Base-by-base conservation (phyloP, 805 yeast species). In the Scheffersomyces spartinae region DNA sequence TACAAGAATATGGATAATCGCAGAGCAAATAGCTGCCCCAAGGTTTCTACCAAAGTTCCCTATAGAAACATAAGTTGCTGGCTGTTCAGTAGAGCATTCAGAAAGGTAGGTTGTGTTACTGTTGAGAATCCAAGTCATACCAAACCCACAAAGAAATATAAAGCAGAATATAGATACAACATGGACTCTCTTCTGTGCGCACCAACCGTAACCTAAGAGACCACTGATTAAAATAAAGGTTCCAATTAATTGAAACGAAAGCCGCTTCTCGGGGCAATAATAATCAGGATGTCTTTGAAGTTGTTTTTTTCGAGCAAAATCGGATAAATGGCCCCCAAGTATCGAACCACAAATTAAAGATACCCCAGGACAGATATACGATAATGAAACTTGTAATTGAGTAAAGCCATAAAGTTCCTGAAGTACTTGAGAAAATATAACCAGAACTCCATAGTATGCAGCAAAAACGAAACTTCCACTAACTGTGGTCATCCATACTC, bases 41-140 rank as follows among this genome's bases (percentile, higher is more conserved):
- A 57, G 36, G 33, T 69, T 70, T 38, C 77, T 54, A 39, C 67
- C 57, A 26, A 66, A 47, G 31, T 70, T 69, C 2, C 70, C 70
- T 23, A 70, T 42, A 1, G 77, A 73, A 13, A 70, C 71, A 26
- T 62, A 55, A 0, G 71, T 56, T 1, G 75, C 71, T 1, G 74
- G 66, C 34, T 64, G 68, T 2, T 55, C 60, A 4, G 61, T 49
- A 8, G 66, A 49, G 19, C 68, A 51, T 32, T 70, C 76, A 1
- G 73, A 61, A 25, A 69, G 39, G 38, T 69, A 70, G 1, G 76
- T 65, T 31, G 71, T 68, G 3, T 64, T 64, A 0, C 68, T 59
- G 12, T 66, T 64, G 31, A 68, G 65, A 16, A 67, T 64, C 66
- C 73, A 69, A 0, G 74, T 64, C 55, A 68, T 55, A 1, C 75